Base-by-base conservation (phyloP, 2,329 filamentous ascomycete genomes). In the Apiospora koreana region DNA sequence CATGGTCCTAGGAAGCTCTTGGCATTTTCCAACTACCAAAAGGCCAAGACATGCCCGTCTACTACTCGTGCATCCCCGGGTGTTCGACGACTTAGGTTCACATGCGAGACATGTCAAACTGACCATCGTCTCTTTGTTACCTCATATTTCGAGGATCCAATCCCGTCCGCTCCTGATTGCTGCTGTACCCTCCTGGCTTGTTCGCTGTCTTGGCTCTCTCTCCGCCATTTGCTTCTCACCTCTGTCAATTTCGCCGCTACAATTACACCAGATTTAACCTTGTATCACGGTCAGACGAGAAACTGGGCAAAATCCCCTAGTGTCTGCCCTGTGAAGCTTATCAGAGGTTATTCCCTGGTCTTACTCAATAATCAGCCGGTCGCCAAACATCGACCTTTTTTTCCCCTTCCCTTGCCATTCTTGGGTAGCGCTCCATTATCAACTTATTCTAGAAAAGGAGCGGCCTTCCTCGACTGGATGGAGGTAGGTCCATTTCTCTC, bases 111-210 rank as follows among this genome's bases (percentile, higher is more conserved):
- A 62, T 62, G 54, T 10, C 54, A 62, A 62, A 62, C 54, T 38
- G 54, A n/a, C 54, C 31, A 62, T 62, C 54, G 54, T 62, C 31
- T 38, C 54, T 62, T 62, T 62, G 54, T 62, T 62, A 62, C 54
- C 54, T 62, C 54, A 62, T 38, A 62, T 62, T 28, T 35, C 54
- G 31, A 62, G 54, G 54, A 38, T 62, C 54, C 54, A 38, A 62
- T 62, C 54, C 54, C 31, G 18, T 38, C 54, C 54, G 54, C 31
- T 38, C 31, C 54, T 62, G 38, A 12, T 6, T 12, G 38, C 54
- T 62, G 54, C 54, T n/a, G 54, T 62, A 14, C 54, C 3, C 8
- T 38, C 54, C 54, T 18, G 18, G 28, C 28, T 62, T 62, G 5
- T n/a, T 58, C 9, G 14, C 21, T n/a, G 8, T 38, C 54, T 38